Percentiles rank a stretch among this genome's conserved stretches.
Conservation (phyloP, 768 basidiomycete genomes). For the Arthromyces matolae region DNA sequence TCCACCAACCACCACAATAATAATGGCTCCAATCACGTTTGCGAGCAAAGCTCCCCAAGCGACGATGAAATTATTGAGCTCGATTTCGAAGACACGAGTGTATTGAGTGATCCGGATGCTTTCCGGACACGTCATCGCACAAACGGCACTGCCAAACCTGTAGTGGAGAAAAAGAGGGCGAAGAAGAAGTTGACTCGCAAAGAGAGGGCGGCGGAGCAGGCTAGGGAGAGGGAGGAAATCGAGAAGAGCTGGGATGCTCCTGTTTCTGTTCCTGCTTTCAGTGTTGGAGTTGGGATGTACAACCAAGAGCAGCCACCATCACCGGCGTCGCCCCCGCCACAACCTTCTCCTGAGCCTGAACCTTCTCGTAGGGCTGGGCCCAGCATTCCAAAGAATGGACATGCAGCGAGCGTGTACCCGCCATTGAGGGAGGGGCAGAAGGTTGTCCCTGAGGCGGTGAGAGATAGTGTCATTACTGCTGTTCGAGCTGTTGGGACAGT, state of each 20-base stretch:
- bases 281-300: slow-evolving; percentile 5
- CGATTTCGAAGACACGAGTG: slow-evolving; percentile 70
- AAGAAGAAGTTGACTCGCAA: slow-evolving; percentile 27
- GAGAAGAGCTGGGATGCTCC: slow-evolving; percentile 65
- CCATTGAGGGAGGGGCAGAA: slow-evolving; percentile 14
- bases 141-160: slow-evolving; percentile 4
- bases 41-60: slow-evolving; percentile 12
- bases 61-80: slow-evolving; percentile 67
- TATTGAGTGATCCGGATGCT: slow-evolving; percentile 62
- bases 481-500: slow-evolving; percentile 17
- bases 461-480: slow-evolving; percentile 26
- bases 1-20: not conserved
- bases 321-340: slow-evolving; percentile 14
- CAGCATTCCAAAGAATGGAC: not conserved
- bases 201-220: slow-evolving; percentile 35
- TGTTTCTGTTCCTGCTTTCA: slow-evolving; percentile 13
- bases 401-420: not conserved
- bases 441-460: slow-evolving; percentile 20
- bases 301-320: slow-evolving; percentile 12
- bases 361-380: not conserved
- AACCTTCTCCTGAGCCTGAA: slow-evolving; percentile 5
- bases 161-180: slow-evolving; percentile 13
- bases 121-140: slow-evolving; percentile 35
- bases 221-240: slow-evolving; percentile 42
- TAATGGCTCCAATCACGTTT: not conserved